Evolutionary conservation across 768 basidiomycete genomes (phyloP), one percentile per base, ranked within the genome.

Genomic region (Termitomyces sp.): DNA sequence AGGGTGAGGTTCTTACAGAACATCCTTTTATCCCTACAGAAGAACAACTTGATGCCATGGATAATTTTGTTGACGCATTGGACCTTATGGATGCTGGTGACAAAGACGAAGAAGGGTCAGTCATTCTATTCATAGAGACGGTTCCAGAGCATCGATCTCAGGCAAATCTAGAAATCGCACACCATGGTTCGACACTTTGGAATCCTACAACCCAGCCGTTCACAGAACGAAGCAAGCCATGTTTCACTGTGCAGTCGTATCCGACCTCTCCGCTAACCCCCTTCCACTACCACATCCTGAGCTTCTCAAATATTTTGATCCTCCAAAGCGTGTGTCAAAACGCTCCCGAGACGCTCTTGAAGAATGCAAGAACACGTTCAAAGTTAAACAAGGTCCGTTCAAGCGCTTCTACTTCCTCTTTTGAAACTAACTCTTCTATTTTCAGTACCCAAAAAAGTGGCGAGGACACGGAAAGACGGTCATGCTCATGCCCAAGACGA

Each of bases 191-290:
- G 84, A 89, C 57, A 80, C 88, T 0, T 74, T 78, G 3, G 73
- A 86, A 1, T 92, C 95, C 1, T 97, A 83, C 71, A 97, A 96
- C 65, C 95, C 96, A 1, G 84, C 91, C 4, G 79, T 97, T 33
- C 95, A 99, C 66, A 87, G 95, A 52, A 81, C 88, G 56, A 96
- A 95, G 69, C 94, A 97, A 76, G 95, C 95, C 13, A 85, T 94
- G 65, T 92, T 96, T 72, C 95, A 97, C 67, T 82, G 82, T 51
- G 93, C 93, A 2, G 80, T 93, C 10, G 86, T 89, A 20, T 74
- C 82, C 2, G 91, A 97, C 67, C 70, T 95, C n/a, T 71, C 77
- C 22, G 77, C 77, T 7, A 78, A 92, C 55, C 93, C 93, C 0
- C 79, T 96, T 9, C 87, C 90, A 1, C 91, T 91, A 2, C 91